Evolutionary conservation across 2,329 filamentous ascomycete genomes (phyloP), one percentile per base, ranked within the genome.

Genomic region (Fusarium albidum): DNA sequence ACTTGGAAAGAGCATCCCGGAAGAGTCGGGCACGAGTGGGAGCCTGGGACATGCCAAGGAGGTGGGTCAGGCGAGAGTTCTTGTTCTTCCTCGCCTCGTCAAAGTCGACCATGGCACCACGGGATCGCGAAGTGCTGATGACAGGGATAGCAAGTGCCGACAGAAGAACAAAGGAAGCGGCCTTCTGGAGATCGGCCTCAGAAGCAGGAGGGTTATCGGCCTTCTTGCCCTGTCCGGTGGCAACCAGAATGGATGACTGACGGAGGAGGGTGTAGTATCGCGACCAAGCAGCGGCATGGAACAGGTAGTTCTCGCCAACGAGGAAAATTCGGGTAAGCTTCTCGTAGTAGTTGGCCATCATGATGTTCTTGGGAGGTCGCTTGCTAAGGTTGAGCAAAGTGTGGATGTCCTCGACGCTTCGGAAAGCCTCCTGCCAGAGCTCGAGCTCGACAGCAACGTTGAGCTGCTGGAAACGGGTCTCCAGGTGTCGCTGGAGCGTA

Each of bases 271-370:
- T 96, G 83, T 96, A 98, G 82, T 97, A 98, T 68, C 94, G 86
- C 67, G 92, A 96, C 92, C 92, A 99, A 58, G 95, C 92, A 48
- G 95, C 95, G 65, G 95, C 95, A 73, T 99, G 95, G 87, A 99
- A 99, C 38, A 99, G 87, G 75, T 98, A 98, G 82, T 99, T 99
- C 79, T 98, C 95, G 75, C 94, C 96, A 64, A 98, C 95, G 59
- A 99, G 86, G 84, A 99, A 99, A 75, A 99, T 99, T 62, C 93
- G 88, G 33, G 95, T 97, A 52, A 99, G 87, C 81, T 98, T 98
- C 83, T 99, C 95, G 77, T 98, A 99, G 84, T 99, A 99, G 82
- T 98, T 99, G 78, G 95, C 95, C 95, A 99, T 99, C 95, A 99
- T 98, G 72, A 97, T 83, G 74, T 97, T 97, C 88, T 98, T 98